Conservation (phyloP, 2,329 filamentous ascomycete genomes). For the Daldinia sp. region DNA sequence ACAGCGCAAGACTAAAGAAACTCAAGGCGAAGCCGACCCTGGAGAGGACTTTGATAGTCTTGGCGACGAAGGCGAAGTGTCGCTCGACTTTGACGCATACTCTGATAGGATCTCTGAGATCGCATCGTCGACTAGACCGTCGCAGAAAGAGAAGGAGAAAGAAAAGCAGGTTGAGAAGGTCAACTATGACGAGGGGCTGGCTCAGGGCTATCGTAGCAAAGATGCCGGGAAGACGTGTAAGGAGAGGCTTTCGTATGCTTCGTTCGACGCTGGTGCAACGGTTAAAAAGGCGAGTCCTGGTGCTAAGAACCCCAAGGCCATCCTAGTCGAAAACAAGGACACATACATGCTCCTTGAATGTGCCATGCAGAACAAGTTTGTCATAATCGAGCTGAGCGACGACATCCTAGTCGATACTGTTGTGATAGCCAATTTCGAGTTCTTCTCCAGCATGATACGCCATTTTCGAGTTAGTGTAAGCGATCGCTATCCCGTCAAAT, state of each 20-base stretch:
- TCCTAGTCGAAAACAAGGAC: slow-evolving; percentile 97
- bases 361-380: slow-evolving; percentile 86
- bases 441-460: slow-evolving; percentile 97
- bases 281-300: slow-evolving; percentile 89
- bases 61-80: slow-evolving; percentile 89
- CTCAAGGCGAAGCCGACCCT: slow-evolving; percentile 62
- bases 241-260: slow-evolving; percentile 96
- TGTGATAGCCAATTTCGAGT: slow-evolving; percentile 98
- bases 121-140: slow-evolving; percentile 49
- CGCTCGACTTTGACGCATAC: slow-evolving; percentile 65
- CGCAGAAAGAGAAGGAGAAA: slow-evolving; percentile 45
- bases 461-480: slow-evolving; percentile 92
- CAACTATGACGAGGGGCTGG: slow-evolving; percentile 61
- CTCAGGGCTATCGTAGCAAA: slow-evolving; percentile 78
- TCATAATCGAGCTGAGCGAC: slow-evolving; percentile 94
- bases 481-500: slow-evolving; percentile 92
- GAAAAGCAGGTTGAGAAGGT: slow-evolving; percentile 58
- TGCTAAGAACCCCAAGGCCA: slow-evolving; percentile 87
- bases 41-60: slow-evolving; percentile 79
- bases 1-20: slow-evolving; percentile 68
- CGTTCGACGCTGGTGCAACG: slow-evolving; percentile 95
- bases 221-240: slow-evolving; percentile 98
- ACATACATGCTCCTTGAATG: slow-evolving; percentile 98
- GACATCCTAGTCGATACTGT: slow-evolving; percentile 89
- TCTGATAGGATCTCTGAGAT: slow-evolving; percentile 61